These are phyloP conservation scores for Populus simonii DNA, from an alignment of 345 rosid species.

Conservation along the genomic window DNA sequence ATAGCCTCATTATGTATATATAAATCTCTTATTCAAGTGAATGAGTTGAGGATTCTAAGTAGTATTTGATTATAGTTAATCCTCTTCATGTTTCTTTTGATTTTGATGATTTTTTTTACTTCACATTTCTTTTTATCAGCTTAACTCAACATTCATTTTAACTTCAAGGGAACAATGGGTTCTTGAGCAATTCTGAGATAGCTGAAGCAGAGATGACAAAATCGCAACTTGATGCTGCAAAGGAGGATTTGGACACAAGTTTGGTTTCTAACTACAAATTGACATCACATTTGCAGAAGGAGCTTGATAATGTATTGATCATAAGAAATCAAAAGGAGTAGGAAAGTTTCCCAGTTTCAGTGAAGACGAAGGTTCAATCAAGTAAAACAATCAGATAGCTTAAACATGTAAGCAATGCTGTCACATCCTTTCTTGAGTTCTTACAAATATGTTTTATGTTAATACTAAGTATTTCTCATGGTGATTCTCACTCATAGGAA, in stretches of 20 bases:
- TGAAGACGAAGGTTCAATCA: background rate
- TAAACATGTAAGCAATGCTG: background rate
- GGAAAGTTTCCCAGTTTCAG: background rate
- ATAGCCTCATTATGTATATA: no score
- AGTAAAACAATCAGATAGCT: background rate
- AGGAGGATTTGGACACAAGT: slow-evolving; percentile 24
- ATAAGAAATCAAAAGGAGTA: slow-evolving; percentile 6
- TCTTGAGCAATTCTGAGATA: slow-evolving; percentile 27
- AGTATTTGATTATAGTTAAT: background rate
- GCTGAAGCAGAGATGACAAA: slow-evolving; percentile 42
- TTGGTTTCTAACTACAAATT: slow-evolving; percentile 29
- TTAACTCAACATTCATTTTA: slow-evolving; percentile 24
- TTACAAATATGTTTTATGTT: no score
- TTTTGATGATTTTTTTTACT: background rate
- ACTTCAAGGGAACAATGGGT: slow-evolving; percentile 40
- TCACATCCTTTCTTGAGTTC: background rate
- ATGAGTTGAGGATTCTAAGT: slow-evolving; percentile 32
- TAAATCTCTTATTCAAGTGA: slow-evolving; percentile 23
- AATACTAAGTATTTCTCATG: background rate
- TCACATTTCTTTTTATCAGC: slow-evolving; percentile 18
- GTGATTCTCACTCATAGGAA: no score
- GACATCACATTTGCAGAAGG: slow-evolving; percentile 35
- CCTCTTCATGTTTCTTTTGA: background rate
- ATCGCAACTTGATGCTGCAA: slow-evolving; percentile 30
- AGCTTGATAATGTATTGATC: slow-evolving; percentile 17